These are phyloP conservation scores for Cicer chorassanicum DNA, from an alignment of 306 rosid genomes.

Conservation along the genomic window DNA sequence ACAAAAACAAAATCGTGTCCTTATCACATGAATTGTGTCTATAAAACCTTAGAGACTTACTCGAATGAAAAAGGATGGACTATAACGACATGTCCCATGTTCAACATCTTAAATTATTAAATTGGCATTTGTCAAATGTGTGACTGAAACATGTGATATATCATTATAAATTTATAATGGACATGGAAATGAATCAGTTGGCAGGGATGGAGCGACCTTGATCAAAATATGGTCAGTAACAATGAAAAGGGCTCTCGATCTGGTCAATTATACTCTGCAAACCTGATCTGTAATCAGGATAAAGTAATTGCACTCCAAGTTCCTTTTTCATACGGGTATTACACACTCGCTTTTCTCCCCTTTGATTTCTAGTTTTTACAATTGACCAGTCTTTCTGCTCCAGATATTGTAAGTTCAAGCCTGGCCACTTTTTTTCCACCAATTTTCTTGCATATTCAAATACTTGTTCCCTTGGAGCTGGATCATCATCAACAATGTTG, in stretches of 20 bases:
- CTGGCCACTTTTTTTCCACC: conserved; percentile 80
- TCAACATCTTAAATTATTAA: conserved; percentile 12
- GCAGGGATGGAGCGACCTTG: no score
- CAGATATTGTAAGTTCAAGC: conserved; percentile 40
- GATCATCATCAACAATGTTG: conserved; percentile 82
- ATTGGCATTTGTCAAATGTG: not conserved
- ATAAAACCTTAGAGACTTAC: no score
- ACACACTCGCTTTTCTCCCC: conserved; percentile 73
- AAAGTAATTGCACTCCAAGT: conserved; percentile 65
- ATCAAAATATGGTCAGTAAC: not conserved
- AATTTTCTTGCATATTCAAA: conserved; percentile 73
- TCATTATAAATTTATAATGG: not conserved
- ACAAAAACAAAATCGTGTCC: no score
- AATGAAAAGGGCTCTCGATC: conserved; percentile 52
- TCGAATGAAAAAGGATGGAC: not conserved
- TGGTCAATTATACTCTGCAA: conserved; percentile 68
- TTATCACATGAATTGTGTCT: not conserved
- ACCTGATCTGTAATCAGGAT: conserved; percentile 74
- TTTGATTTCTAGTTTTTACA: conserved; percentile 26
- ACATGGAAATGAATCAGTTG: conserved; percentile 6
- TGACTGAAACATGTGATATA: not conserved
- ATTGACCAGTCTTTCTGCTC: conserved; percentile 28
- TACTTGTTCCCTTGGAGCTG: conserved; percentile 83
- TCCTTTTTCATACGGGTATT: conserved; percentile 73
- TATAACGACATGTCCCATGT: not conserved